Evolutionary conservation across 2,329 filamentous ascomycete genomes (phyloP).

Genomic region (Dryadomyces quercivorus): DNA sequence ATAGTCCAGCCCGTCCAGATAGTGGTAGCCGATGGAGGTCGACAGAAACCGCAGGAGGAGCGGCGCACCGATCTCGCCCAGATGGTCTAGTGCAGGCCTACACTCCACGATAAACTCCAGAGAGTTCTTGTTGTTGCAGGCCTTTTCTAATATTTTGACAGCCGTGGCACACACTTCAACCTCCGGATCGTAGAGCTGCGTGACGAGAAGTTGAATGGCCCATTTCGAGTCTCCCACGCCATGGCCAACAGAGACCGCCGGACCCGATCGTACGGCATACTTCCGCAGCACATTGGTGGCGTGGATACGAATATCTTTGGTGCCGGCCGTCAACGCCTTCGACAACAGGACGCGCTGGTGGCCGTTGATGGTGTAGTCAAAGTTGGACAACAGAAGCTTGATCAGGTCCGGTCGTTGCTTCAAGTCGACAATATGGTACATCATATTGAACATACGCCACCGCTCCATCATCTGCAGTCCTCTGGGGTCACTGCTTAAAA

Average conservation of each 20-base stretch:
- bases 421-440: conserved; percentile 93
- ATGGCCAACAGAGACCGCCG: conserved; percentile 19
- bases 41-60: conserved; percentile 85
- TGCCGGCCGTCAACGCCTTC: conserved; percentile 83
- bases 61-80: conserved; percentile 93
- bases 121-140: conserved; percentile 83
- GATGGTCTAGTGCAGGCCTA: conserved; percentile 81
- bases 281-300: conserved; percentile 78
- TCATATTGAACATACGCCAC: conserved; percentile 99
- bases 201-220: conserved; percentile 95
- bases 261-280: conserved; percentile 50
- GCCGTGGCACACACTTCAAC: conserved; percentile 93
- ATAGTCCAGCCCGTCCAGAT: conserved; percentile 91
- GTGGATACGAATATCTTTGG: conserved; percentile 83
- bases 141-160: conserved; percentile 94
- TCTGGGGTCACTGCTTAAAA: conserved; percentile 68
- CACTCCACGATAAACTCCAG: conserved; percentile 96
- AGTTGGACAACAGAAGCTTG: conserved; percentile 74
- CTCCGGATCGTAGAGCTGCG: conserved; percentile 93
- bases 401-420: conserved; percentile 86
- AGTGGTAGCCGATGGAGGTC: conserved; percentile 94
- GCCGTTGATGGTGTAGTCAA: conserved; percentile 81
- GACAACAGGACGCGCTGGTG: conserved; percentile 88
- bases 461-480: conserved; percentile 84
- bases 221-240: conserved; percentile 66